Evolutionary conservation across 2,329 filamentous ascomycete genomes (phyloP).

Genomic region (Colletotrichum sp.): DNA sequence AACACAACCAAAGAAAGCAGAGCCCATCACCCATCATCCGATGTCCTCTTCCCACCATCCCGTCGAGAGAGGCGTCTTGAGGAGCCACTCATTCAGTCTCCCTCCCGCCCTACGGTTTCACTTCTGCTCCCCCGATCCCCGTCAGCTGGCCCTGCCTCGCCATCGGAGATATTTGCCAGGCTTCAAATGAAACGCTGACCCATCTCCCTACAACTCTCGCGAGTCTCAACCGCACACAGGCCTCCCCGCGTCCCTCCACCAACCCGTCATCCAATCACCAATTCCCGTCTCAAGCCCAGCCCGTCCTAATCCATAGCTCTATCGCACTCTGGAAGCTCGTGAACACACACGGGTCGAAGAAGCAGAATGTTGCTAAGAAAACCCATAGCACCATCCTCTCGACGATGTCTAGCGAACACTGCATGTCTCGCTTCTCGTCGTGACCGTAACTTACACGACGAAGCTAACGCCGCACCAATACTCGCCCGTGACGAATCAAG

Average conservation of each 20-base stretch:
- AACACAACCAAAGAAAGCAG: not conserved
- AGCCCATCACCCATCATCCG: slow-evolving; percentile 13
- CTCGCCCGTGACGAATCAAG: not conserved
- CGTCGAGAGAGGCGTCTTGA: not conserved
- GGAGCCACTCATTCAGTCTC: slow-evolving; percentile 5
- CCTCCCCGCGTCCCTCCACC: not conserved
- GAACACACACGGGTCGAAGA: not conserved
- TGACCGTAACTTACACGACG: not conserved
- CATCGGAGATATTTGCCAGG: slow-evolving; percentile 1
- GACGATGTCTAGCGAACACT: not conserved
- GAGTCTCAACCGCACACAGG: slow-evolving; percentile 1
- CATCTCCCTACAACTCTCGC: not conserved
- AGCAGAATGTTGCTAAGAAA: not conserved
- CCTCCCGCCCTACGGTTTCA: slow-evolving; percentile 13
- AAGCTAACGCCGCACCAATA: not conserved
- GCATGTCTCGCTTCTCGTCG: not conserved
- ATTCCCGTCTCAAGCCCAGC: not conserved
- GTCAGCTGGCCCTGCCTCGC: slow-evolving; percentile 8
- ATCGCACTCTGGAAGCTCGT: not conserved
- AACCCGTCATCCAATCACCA: slow-evolving; percentile 6
- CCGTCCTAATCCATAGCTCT: not conserved
- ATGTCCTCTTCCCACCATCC: slow-evolving; percentile 4
- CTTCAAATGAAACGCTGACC: slow-evolving; percentile 15
- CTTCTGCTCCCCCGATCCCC: slow-evolving; percentile 1
- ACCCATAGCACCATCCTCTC: not conserved